Conservation (phyloP, 2,329 filamentous ascomycete species). For the Verticillium alfalfae region DNA sequence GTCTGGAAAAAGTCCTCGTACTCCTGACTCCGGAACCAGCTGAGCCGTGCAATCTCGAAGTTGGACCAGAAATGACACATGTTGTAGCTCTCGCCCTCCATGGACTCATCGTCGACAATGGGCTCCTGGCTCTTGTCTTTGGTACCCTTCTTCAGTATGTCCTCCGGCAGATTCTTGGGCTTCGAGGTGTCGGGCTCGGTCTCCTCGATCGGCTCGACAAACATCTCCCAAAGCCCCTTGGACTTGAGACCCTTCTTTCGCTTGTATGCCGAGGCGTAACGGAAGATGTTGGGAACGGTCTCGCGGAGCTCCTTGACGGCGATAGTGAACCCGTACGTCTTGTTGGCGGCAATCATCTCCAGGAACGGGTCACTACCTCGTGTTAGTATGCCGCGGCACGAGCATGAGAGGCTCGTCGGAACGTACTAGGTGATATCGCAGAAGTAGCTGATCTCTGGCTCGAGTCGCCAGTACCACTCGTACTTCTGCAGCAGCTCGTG, state of each 20-base stretch:
- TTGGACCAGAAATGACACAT: slow-evolving; percentile 99
- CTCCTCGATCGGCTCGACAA: slow-evolving; percentile 69
- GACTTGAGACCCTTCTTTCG: slow-evolving; percentile 84
- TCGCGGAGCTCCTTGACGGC: slow-evolving; percentile 97
- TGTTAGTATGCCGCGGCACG: slow-evolving; percentile 6
- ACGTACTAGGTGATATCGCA: slow-evolving; percentile 95
- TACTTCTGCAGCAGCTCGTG: slow-evolving; percentile 93
- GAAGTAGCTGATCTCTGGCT: slow-evolving; percentile 99
- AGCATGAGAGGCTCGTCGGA: background rate
- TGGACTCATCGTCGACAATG: slow-evolving; percentile 82
- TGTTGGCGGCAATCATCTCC: slow-evolving; percentile 89
- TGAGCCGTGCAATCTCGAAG: slow-evolving; percentile 91
- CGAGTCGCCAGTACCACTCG: slow-evolving; percentile 99
- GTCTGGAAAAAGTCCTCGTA: slow-evolving; percentile 98
- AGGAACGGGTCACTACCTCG: slow-evolving; percentile 77
- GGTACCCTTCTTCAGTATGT: slow-evolving; percentile 71
- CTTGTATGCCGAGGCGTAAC: slow-evolving; percentile 98
- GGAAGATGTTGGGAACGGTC: slow-evolving; percentile 97
- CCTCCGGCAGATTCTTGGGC: slow-evolving; percentile 68
- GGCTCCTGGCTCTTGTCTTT: slow-evolving; percentile 62
- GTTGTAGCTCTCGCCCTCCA: slow-evolving; percentile 98
- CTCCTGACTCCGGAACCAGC: slow-evolving; percentile 95
- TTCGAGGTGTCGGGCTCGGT: slow-evolving; percentile 54
- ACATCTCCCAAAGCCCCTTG: slow-evolving; percentile 98
- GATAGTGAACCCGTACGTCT: slow-evolving; percentile 98